Evolutionary conservation across 345 rosid genomes (phyloP).

Genomic region (Rhizophora mangle): DNA sequence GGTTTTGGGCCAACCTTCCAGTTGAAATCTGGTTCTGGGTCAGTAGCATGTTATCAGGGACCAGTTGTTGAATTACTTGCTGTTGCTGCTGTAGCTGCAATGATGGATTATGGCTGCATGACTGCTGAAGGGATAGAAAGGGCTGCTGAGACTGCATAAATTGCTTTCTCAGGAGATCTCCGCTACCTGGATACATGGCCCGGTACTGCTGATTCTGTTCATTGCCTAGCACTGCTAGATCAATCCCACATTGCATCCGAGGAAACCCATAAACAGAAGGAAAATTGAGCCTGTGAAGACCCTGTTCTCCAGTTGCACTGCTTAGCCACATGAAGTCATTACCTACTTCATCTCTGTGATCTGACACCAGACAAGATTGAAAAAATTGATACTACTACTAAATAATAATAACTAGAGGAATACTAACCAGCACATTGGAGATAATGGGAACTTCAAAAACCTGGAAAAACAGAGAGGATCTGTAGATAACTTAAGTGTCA

Average conservation of each 20-base stretch:
- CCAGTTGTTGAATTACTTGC: constrained; percentile 41
- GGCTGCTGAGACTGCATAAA: constrained; percentile 60
- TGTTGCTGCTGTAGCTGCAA: constrained; percentile 55
- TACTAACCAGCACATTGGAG: too few species aligned
- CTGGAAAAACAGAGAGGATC: too few species aligned
- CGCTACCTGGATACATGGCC: constrained; percentile 50
- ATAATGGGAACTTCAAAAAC: background rate
- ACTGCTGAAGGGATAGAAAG: constrained; percentile 54
- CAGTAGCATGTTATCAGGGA: constrained; percentile 44
- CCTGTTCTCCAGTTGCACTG: constrained; percentile 64
- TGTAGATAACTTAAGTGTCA: background rate
- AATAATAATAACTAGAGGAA: too few species aligned
- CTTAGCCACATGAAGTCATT: constrained; percentile 57
- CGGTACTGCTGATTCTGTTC: constrained; percentile 61
- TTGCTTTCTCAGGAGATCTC: constrained; percentile 58
- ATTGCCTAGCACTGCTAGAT: constrained; percentile 49
- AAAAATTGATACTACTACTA: too few species aligned
- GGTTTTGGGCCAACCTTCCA: constrained; percentile 42
- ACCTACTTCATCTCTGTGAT: constrained; percentile 50
- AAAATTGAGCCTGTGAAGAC: constrained; percentile 51
- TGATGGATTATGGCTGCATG: constrained; percentile 43
- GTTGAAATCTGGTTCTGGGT: constrained; percentile 43
- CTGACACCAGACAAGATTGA: constrained; percentile 32
- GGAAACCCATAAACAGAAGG: constrained; percentile 53
- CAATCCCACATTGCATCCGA: constrained; percentile 71